phyloP scores from a whole-genome alignment of 495 filamentous ascomycete species.

The Penicillium simplicissimum region DNA sequence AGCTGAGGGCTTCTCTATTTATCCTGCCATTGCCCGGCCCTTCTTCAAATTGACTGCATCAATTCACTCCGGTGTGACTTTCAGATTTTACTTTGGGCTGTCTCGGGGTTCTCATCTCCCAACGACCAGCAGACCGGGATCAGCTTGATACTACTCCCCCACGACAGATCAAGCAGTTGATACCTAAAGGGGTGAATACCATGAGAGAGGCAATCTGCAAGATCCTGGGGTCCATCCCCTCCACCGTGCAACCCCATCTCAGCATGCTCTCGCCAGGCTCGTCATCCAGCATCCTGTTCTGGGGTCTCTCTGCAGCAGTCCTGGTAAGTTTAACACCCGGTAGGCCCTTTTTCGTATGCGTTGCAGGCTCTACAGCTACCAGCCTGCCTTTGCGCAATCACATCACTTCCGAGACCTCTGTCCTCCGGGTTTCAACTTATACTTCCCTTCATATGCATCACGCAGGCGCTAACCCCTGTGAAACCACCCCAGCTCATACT shows the following conservation, averaged over 20 bases:
- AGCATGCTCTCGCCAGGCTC: conserved; percentile 15
- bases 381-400: neutral
- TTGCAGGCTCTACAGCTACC: conserved; percentile 19
- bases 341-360: conserved; percentile 16
- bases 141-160: neutral
- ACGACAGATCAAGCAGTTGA: neutral
- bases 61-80: neutral
- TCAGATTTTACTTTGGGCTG: neutral
- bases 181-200: conserved; percentile 16
- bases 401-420: neutral
- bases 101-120: neutral
- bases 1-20: neutral
- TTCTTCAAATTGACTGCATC: neutral
- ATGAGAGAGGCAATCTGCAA: conserved; percentile 15
- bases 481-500: conserved; percentile 16
- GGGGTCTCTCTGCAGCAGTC: conserved; percentile 19
- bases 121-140: neutral
- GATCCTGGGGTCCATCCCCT: conserved; percentile 5
- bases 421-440: neutral
- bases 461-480: conserved; percentile 7
- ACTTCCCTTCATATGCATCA: neutral
- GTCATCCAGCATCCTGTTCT: conserved; percentile 15
- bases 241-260: neutral
- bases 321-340: conserved; percentile 31
- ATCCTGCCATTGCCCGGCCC: neutral